Base-by-base conservation (phyloP, 768 basidiomycete genomes). In the Boletus insuetus region DNA sequence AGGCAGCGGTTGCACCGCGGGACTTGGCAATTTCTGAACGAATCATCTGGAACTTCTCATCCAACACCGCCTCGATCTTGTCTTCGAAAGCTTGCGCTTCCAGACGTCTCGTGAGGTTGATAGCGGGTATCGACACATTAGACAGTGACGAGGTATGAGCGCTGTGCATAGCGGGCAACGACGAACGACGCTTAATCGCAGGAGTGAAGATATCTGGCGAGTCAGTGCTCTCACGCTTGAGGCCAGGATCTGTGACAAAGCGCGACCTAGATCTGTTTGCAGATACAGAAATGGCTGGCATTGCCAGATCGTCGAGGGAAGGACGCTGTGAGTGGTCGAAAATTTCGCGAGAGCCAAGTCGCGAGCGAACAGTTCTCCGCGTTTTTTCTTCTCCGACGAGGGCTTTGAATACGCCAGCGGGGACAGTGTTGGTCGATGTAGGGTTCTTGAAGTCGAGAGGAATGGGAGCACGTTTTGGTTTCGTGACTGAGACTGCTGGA, bases 351-450 rank as follows among this genome's bases (percentile, higher is more conserved):
- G 89, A 91, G 66, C 82, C 77, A 54, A 91, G 78, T 37, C 89
- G 79, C 20, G 91, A 91, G 45, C 88, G 86, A n/a, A 89, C 87
- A 43, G 76, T 77, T 43, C 83, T 77, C 53, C 89, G 81, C 3
- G 86, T 85, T 42, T 85, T 79, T 58, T 88, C 88, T 43, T 91
- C 89, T 19, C 64, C 65, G 26, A 80, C 84, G 47, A 91, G 76
- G 12, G 89, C 87, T 73, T 92, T 92, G 80, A 94, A 94, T 53
- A 93, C 65, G 3, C 89, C 89, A 34, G 91, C 91, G 19, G 91
- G 91, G 10, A 92, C 86, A 7, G 88, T 93, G 62, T 89, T 91
- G 34, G 76, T 83, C 16, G 80, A 79, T 13, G 78, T 69, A 17
- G 83, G 78, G 54, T 83, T 83, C 64, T 77, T 83, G 75, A 91